Conservation (phyloP, 192 early-diverging fungal genomes). For the Allomyces arbusculus region DNA sequence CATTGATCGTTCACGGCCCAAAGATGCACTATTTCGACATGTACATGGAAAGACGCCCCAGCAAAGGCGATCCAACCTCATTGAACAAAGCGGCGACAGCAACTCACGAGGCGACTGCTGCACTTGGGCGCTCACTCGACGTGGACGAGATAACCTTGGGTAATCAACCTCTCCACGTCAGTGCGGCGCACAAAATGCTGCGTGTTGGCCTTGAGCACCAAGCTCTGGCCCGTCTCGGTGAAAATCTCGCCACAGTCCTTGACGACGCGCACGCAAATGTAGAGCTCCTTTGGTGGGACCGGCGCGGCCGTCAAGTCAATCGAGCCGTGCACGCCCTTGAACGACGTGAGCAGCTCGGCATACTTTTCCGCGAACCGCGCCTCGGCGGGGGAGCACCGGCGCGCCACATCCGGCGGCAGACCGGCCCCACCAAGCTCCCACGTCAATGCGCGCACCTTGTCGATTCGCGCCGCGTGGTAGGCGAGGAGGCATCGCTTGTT, state of each 20-base stretch:
- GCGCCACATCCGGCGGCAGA: conserved; percentile 7
- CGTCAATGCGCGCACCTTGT: conserved; percentile 39
- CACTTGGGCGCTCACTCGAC: conserved; percentile 16
- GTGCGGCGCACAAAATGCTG: conserved; percentile 71
- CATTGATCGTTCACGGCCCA: too few species aligned
- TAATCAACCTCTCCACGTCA: conserved; percentile 77
- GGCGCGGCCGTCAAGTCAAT: conserved; percentile 58
- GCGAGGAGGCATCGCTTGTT: conserved; percentile 80
- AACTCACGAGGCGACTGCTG: too few species aligned
- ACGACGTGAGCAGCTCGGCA: conserved; percentile 36
- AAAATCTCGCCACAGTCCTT: conserved; percentile 77
- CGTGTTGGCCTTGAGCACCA: conserved; percentile 52
- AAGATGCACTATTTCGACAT: too few species aligned
- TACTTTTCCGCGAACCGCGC: conserved; percentile 42
- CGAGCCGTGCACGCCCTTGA: conserved; percentile 37
- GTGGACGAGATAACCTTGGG: conserved; percentile 63
- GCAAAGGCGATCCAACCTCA: too few species aligned
- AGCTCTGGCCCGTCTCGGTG: conserved; percentile 56
- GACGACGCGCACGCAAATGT: conserved; percentile 75
- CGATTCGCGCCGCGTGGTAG: conserved; percentile 54
- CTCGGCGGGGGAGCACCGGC: conserved; percentile 23
- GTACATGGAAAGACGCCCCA: too few species aligned
- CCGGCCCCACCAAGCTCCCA: conserved; percentile 41
- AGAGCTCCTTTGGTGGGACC: conserved; percentile 72
- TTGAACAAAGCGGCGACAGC: too few species aligned